Evolutionary conservation across 1,284 basidiomycete genomes (phyloP), one percentile per base, ranked within the genome.

Genomic region (Irpex sp.): DNA sequence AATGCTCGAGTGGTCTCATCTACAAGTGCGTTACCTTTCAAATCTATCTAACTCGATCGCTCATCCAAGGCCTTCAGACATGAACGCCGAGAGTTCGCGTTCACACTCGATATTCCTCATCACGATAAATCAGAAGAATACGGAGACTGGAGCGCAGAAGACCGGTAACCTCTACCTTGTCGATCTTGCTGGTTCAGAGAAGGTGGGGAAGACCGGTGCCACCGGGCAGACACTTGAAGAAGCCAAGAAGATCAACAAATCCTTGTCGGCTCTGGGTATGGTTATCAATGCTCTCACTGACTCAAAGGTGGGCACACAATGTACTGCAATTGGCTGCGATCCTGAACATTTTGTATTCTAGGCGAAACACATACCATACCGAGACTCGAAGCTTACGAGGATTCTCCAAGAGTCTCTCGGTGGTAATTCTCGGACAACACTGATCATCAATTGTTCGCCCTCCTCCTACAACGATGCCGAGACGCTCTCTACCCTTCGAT

Each of bases 161-260:
- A 95, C 90, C 4, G 97, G 97, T 53, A 98, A 98, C 72, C 81
- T 99, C 11, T 99, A 98, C 75, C 89, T 99, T 19, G 97, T 99
- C 62, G 97, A 99, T 84, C 81, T 99, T 68, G 97, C 97, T 63
- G 97, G 97, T 74, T 98, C 95, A 33, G 97, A 99, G 79, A 99
- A 99, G 79, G 96, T 98, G 59, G 97, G 97, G 64, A 99, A 99
- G 83, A 99, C 97, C 39, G 97, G 97, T 39, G 97, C 97, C 54
- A 98, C 96, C 9, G 97, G 97, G 1, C 97, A 99, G 77, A 99
- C 97, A 37, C 81, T 99, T 11, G 97, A 99, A 76, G 97, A 99
- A 77, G 97, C 97, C 11, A 99, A 99, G 85, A 99, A 99, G 84
- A 99, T 99, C 80, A 99, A 99, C 82, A 99, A 99, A 79, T 95